Evolutionary conservation across 164 flowering plant species (phyloP), one percentile per base, ranked within the genome.

Genomic region (Dillenia turbinata): DNA sequence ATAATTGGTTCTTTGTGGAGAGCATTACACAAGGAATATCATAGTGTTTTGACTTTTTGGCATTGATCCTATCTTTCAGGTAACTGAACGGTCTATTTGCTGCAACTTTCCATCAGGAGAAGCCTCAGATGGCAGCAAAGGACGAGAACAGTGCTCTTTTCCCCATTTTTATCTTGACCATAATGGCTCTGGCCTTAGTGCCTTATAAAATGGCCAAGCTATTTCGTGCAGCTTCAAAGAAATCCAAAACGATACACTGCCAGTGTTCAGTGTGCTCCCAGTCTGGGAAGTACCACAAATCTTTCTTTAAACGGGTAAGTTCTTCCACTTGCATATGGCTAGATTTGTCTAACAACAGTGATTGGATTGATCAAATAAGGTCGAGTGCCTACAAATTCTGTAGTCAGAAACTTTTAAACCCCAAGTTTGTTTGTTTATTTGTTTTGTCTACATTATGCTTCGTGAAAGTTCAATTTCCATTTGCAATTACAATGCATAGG

Each of bases 151-250:
- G 85, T 68, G 75, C 93, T 3, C 72, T 94, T 44, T 94, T 94
- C 64, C 97, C 97, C 44, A 91, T 94, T 52, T 94, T 94, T 60
- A 83, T 94, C 44, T 79, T 94, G 77, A 86, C 99, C 0, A 84
- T 89, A 70, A 88, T 94, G 88, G 97, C 97, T n/a, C 68, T 91
- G 70, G 90, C 95, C 56, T 70, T 94, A 43, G 96, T 94, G 66
- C 99, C 97, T 64, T 94, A 91, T 67, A 91, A 97, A 17, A 81
- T 94, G 46, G 54, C 73, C 57, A 91, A 78, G 74, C 69, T 94
- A 54, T 83, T 80, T 46, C 89, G 78, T 58, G 93, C 92, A 57
- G 88, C 79, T 17, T 77, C 92, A 9, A 86, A 83, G 62, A 88
- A 88, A 66, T 56, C 82, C 12, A 86, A 83, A 75, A 78, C 51